Percentiles rank a stretch among this genome's conserved stretches.
phyloP scores from a whole-genome alignment of 257 asterid genomes.

The Apocynum venetum region DNA sequence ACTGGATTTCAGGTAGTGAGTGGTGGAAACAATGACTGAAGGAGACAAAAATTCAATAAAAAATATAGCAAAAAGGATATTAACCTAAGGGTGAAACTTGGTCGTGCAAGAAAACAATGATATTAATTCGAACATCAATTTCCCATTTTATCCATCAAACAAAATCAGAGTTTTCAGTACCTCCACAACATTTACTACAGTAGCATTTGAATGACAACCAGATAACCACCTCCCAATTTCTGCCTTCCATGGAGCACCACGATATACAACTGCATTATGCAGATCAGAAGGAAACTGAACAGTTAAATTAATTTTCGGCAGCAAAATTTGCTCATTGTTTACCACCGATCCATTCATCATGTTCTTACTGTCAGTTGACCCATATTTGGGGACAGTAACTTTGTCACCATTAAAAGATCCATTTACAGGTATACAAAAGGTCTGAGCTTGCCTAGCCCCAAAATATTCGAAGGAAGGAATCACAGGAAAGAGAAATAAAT shows the following conservation, averaged over 20 bases:
- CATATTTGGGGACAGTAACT: constrained; percentile 3
- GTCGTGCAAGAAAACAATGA: not conserved
- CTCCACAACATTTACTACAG: constrained; percentile 59
- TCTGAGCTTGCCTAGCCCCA: constrained; percentile 41
- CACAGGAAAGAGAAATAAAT: constrained; percentile 59
- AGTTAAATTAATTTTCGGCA: constrained; percentile 42
- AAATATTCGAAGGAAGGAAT: constrained; percentile 57
- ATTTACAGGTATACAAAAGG: constrained; percentile 40
- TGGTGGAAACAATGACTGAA: not conserved
- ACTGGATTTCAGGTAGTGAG: not conserved
- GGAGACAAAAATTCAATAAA: not conserved
- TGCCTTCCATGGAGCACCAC: constrained; percentile 90
- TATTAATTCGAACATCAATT: not conserved
- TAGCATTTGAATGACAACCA: constrained; percentile 51
- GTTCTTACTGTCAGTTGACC: constrained; percentile 21
- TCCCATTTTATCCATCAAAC: not conserved
- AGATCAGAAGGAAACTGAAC: constrained; percentile 55
- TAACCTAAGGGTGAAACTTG: not conserved
- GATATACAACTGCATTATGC: constrained; percentile 66
- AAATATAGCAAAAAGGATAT: too few species aligned
- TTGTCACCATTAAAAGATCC: constrained; percentile 28
- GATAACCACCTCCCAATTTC: constrained; percentile 88
- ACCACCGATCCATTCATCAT: constrained; percentile 19
- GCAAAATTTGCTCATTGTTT: constrained; percentile 18
- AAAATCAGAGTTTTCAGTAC: constrained; percentile 29